A percentile compares a stretch with the other conserved stretches of the same genome.
These are phyloP conservation scores for Cardamine chenopodiifolia DNA, from an alignment of 345 rosid genomes.

Conservation along the genomic window DNA sequence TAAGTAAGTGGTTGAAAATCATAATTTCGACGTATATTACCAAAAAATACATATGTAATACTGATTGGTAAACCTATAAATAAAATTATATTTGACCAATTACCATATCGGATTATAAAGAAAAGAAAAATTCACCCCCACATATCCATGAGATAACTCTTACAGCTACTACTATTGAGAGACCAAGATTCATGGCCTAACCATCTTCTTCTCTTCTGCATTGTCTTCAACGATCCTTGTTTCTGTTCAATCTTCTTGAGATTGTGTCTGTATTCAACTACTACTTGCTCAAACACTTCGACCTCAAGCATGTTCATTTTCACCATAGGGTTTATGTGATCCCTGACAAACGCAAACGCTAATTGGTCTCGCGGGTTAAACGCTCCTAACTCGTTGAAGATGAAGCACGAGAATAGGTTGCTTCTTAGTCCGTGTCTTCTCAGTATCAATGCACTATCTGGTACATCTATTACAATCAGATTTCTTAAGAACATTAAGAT, in stretches of 20 bases:
- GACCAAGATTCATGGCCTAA: conserved; percentile 36
- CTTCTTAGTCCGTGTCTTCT: conserved; percentile 64
- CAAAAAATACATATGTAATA: not conserved
- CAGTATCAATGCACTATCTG: conserved; percentile 72
- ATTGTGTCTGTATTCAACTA: conserved; percentile 69
- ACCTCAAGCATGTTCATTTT: conserved; percentile 78
- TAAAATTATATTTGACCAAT: not conserved
- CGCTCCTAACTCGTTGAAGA: conserved; percentile 83
- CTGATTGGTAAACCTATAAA: not conserved
- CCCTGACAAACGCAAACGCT: conserved; percentile 79
- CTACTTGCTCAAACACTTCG: conserved; percentile 76
- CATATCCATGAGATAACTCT: conserved; percentile 57
- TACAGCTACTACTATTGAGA: conserved; percentile 55
- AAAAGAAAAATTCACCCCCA: conserved; percentile 56
- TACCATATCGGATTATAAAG: not conserved
- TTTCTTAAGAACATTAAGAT: not conserved
- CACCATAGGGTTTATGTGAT: conserved; percentile 57
- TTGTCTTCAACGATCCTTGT: conserved; percentile 21
- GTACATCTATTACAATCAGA: conserved; percentile 59
- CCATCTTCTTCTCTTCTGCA: conserved; percentile 33
- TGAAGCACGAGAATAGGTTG: conserved; percentile 76
- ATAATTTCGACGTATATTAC: not conserved
- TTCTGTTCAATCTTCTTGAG: conserved; percentile 43
- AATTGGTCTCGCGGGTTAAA: conserved; percentile 85
- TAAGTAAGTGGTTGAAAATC: not conserved